A percentile compares a stretch with the other conserved stretches of the same genome.
Evolutionary conservation across 2,329 filamentous ascomycete species (phyloP).

Genomic region (Pestalotiopsis sp.): DNA sequence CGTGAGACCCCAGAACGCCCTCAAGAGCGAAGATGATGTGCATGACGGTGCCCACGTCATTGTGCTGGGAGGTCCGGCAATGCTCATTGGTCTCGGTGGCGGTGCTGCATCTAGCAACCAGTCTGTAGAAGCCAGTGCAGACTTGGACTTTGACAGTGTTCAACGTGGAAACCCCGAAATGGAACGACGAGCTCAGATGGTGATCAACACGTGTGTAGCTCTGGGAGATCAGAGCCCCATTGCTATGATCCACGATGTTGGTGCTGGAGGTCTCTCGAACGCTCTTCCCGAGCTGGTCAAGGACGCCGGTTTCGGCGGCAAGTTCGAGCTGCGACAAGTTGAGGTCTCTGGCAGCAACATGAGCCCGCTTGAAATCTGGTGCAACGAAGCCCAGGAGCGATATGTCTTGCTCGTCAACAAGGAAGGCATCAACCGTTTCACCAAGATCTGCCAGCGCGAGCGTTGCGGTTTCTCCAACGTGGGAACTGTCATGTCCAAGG

Average conservation of each 20-base stretch:
- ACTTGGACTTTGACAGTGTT: constrained; percentile 95
- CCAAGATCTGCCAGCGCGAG: constrained; percentile 72
- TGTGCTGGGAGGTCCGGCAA: constrained; percentile 92
- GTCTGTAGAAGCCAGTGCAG: constrained; percentile 85
- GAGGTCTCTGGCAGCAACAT: constrained; percentile 89
- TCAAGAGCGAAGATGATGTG: constrained; percentile 81
- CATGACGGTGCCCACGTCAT: constrained; percentile 81
- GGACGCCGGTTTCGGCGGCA: constrained; percentile 87
- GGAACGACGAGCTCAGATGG: constrained; percentile 93
- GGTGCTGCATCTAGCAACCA: constrained; percentile 92
- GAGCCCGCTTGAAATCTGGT: constrained; percentile 97
- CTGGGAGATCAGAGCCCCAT: constrained; percentile 88
- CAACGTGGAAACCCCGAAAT: constrained; percentile 97
- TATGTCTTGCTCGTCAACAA: constrained; percentile 90
- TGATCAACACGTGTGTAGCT: constrained; percentile 91
- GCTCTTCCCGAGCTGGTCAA: constrained; percentile 73
- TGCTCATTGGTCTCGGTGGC: constrained; percentile 95
- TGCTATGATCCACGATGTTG: constrained; percentile 96
- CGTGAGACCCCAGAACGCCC: constrained; percentile 85
- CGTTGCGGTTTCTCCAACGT: constrained; percentile 93
- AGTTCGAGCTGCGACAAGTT: constrained; percentile 92
- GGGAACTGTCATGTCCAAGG: constrained; percentile 70
- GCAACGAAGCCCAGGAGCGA: constrained; percentile 93
- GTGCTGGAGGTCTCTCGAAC: constrained; percentile 81
- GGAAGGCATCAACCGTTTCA: constrained; percentile 78